Evolutionary conservation across 2,329 filamentous ascomycete genomes (phyloP).

Genomic region (Fusarium sp.): DNA sequence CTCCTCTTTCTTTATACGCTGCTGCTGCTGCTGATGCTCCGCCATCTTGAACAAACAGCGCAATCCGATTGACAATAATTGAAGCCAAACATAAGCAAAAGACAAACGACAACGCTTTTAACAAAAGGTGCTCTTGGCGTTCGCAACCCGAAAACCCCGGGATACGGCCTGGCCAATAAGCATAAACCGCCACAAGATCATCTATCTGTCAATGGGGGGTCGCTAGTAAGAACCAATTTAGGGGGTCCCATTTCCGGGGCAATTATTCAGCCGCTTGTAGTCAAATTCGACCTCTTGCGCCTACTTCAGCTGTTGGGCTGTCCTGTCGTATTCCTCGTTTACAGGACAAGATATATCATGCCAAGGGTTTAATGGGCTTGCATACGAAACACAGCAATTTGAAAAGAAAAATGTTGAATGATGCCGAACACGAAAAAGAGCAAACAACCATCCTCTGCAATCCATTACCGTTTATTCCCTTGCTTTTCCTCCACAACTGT

Average conservation of each 20-base stretch:
- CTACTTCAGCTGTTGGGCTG: not conserved
- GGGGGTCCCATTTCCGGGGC: constrained; percentile 8
- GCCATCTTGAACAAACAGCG: constrained; percentile 12
- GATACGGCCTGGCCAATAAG: constrained; percentile 38
- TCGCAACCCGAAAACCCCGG: constrained; percentile 30
- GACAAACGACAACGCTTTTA: constrained; percentile 6
- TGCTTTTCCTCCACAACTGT: not conserved
- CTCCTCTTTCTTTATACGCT: constrained; percentile 13
- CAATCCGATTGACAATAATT: not conserved
- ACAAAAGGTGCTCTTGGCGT: constrained; percentile 26
- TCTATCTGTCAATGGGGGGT: not conserved
- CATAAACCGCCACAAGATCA: constrained; percentile 22
- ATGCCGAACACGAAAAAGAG: constrained; percentile 4
- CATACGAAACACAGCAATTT: not conserved
- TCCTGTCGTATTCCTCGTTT: constrained; percentile 19
- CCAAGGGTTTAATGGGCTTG: not conserved
- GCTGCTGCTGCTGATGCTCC: not conserved
- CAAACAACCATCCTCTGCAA: not conserved
- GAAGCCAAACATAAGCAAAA: not conserved
- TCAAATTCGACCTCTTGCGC: constrained; percentile 19
- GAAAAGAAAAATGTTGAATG: not conserved
- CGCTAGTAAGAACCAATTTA: not conserved
- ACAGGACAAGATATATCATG: not conserved
- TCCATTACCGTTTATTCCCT: not conserved
- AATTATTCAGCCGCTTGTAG: constrained; percentile 21